Percentiles rank a stretch among this genome's conserved stretches.
phyloP scores from a whole-genome alignment of 192 early-diverging fungal species.

The Backusella parvicylindrica region DNA sequence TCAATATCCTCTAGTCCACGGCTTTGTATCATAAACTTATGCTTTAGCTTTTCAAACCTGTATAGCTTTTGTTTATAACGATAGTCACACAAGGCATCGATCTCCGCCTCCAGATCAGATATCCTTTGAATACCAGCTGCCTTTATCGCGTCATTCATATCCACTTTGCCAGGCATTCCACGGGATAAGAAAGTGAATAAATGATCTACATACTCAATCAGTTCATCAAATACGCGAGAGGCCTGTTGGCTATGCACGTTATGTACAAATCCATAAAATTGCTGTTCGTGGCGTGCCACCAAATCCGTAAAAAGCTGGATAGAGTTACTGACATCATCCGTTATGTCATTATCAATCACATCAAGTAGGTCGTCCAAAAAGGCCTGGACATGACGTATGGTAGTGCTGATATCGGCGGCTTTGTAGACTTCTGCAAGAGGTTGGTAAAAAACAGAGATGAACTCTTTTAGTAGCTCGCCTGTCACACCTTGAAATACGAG shows the following conservation, averaged over 20 bases:
- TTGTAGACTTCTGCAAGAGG: conserved; percentile 54
- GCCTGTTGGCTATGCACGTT: conserved; percentile 49
- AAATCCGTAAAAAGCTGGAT: conserved; percentile 41
- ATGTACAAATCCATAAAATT: conserved; percentile 54
- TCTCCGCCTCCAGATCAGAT: background rate
- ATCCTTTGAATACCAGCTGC: background rate
- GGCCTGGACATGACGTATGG: conserved; percentile 40
- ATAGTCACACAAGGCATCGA: conserved; percentile 13
- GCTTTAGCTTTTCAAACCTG: background rate
- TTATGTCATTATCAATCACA: conserved; percentile 34
- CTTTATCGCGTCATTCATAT: conserved; percentile 1
- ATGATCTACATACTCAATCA: conserved; percentile 46
- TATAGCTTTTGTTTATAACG: conserved; percentile 10
- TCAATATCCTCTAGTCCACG: background rate
- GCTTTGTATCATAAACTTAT: conserved; percentile 5
- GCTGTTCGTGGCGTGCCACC: conserved; percentile 40
- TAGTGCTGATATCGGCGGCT: conserved; percentile 50
- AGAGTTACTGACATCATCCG: conserved; percentile 16
- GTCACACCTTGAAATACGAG: conserved; percentile 48
- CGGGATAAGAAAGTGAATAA: conserved; percentile 20
- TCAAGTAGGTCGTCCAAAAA: conserved; percentile 52
- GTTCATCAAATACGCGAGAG: conserved; percentile 45
- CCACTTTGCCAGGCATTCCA: conserved; percentile 7
- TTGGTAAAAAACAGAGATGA: conserved; percentile 51
- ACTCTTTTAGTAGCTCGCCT: conserved; percentile 46